These are phyloP conservation scores for Erigeron philadelphicus DNA, from an alignment of 140 eudicot species.

Conservation along the genomic window DNA sequence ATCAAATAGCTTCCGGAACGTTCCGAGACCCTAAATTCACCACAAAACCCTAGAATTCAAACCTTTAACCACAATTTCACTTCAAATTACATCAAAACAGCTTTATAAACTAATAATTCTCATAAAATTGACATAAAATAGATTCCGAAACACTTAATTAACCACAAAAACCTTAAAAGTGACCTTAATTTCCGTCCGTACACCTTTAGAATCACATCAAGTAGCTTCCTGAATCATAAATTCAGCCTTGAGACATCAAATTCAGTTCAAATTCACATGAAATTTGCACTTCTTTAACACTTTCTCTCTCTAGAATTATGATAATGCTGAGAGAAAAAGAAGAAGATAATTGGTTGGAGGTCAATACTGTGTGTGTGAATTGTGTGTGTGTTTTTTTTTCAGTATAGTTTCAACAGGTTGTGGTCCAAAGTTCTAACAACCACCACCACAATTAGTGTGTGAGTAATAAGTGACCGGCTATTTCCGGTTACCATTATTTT, in stretches of 20 bases:
- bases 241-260: too few species aligned
- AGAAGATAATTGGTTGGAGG: constrained; percentile 35
- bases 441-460: not conserved
- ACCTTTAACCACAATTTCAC: not conserved
- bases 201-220: not conserved
- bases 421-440: constrained; percentile 30
- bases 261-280: too few species aligned
- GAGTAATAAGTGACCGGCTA: constrained; percentile 29
- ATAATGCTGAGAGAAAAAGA: constrained; percentile 24
- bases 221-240: too few species aligned
- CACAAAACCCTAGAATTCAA: not conserved
- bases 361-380: constrained; percentile 12
- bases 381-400: not conserved
- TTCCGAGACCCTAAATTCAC: not conserved
- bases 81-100: not conserved
- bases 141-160: not conserved
- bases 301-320: constrained; percentile 33
- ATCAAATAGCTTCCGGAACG: not conserved
- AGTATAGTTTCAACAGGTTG: constrained; percentile 34
- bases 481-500: constrained; percentile 20
- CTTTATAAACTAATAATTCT: not conserved
- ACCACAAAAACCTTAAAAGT: not conserved
- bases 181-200: not conserved
- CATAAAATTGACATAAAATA: not conserved
- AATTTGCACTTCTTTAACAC: not conserved